phyloP scores from a whole-genome alignment of 106 monocot genomes.

The Allium fistulosum region DNA sequence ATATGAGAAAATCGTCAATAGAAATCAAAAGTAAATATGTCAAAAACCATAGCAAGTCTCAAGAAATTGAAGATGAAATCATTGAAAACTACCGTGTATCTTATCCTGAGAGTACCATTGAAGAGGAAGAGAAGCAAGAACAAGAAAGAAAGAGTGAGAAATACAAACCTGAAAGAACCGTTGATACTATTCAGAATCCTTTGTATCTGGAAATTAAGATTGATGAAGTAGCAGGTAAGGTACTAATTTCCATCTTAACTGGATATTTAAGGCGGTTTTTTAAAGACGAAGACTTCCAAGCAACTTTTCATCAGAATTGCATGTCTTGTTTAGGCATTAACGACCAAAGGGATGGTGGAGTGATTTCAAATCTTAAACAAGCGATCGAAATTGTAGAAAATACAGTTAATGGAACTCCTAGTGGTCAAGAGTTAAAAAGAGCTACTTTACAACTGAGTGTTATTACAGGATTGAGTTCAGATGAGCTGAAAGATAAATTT shows the following conservation, averaged over 20 bases:
- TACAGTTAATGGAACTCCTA: constrained; percentile 1
- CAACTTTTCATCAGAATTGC: constrained; percentile 21
- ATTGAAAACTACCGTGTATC: constrained; percentile 2
- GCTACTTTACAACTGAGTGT: constrained; percentile 31
- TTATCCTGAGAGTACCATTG: constrained; percentile 1
- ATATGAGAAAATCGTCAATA: not conserved
- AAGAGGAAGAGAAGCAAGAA: not conserved
- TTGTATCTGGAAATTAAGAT: constrained; percentile 9
- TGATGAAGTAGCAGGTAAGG: constrained; percentile 24
- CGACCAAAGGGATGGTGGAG: constrained; percentile 9
- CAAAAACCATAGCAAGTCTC: constrained; percentile 1
- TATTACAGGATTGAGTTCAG: constrained; percentile 19
- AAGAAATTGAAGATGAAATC: not conserved
- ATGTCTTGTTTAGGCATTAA: constrained; percentile 17
- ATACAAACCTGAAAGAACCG: constrained; percentile 5
- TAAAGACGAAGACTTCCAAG: constrained; percentile 34
- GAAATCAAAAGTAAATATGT: not conserved
- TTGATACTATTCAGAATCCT: not conserved
- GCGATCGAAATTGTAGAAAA: constrained; percentile 25
- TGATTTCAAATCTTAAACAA: constrained; percentile 23
- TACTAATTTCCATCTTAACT: constrained; percentile 31
- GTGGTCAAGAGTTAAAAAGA: constrained; percentile 25
- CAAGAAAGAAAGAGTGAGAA: not conserved
- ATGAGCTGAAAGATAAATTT: constrained; percentile 9
- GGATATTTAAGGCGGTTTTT: constrained; percentile 20